These are phyloP conservation scores for Dimocarpus longan DNA, from an alignment of 345 rosid species.

Conservation along the genomic window DNA sequence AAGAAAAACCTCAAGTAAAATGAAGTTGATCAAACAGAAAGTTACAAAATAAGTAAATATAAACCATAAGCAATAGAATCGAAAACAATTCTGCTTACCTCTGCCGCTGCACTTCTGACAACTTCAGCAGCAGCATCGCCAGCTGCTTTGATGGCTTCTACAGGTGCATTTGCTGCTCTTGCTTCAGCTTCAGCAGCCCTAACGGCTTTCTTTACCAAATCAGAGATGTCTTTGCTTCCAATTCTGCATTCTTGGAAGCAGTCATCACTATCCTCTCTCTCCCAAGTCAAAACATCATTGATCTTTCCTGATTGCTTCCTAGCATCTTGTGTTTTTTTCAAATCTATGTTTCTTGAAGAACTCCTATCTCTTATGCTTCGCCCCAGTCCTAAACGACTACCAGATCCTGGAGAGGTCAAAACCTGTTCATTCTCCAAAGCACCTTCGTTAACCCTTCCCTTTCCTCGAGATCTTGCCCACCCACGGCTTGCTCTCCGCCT, in stretches of 20 bases:
- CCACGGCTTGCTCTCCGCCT: constrained; percentile 67
- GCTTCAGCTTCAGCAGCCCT: constrained; percentile 98
- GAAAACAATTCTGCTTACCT: constrained; percentile 44
- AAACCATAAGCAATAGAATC: neutral
- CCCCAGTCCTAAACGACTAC: constrained; percentile 49
- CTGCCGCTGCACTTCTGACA: constrained; percentile 89
- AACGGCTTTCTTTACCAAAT: constrained; percentile 80
- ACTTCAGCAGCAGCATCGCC: constrained; percentile 96
- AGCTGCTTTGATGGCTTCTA: constrained; percentile 89
- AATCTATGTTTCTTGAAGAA: constrained; percentile 50
- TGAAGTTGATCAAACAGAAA: neutral
- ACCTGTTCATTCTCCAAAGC: constrained; percentile 54
- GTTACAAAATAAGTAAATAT: neutral
- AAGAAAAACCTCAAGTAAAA: neutral
- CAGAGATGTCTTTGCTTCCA: constrained; percentile 77
- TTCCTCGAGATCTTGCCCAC: constrained; percentile 62
- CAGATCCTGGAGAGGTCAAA: constrained; percentile 68
- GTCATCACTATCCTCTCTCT: constrained; percentile 75
- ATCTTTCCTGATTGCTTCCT: constrained; percentile 45
- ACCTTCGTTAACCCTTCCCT: constrained; percentile 70
- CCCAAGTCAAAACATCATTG: constrained; percentile 43
- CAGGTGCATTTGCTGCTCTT: constrained; percentile 78
- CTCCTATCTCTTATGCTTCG: constrained; percentile 57
- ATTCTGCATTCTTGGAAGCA: constrained; percentile 77
- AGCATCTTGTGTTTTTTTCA: constrained; percentile 52